Percentiles rank a stretch among this genome's conserved stretches.
These are phyloP conservation scores for Tuber brumale DNA, from an alignment of 495 filamentous ascomycete species.

Conservation along the genomic window DNA sequence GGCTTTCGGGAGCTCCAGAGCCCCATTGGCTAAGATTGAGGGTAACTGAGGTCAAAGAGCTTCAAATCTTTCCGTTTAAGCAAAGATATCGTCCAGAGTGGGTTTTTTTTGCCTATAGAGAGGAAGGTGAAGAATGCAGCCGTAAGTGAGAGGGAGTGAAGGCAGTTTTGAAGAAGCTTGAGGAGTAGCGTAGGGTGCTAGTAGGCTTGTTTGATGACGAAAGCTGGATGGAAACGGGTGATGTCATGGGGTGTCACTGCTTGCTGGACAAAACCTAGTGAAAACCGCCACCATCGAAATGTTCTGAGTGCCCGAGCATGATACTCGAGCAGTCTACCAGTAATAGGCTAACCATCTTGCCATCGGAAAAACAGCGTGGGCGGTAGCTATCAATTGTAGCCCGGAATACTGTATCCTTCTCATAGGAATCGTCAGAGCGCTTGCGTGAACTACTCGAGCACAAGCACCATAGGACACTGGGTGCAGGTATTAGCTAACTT, in stretches of 20 bases:
- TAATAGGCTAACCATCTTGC: background rate
- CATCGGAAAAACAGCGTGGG: background rate
- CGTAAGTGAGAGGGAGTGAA: background rate
- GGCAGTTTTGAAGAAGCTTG: background rate
- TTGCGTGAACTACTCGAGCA: background rate
- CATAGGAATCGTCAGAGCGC: background rate
- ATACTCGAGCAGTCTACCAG: background rate
- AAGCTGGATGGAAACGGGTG: background rate
- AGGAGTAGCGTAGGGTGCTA: background rate
- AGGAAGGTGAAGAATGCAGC: background rate
- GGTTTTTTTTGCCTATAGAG: background rate
- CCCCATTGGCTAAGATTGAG: slow-evolving; percentile 18
- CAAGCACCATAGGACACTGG: background rate
- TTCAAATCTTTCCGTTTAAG: background rate
- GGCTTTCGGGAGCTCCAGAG: slow-evolving; percentile 52
- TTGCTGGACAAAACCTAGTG: background rate
- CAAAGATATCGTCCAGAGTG: background rate
- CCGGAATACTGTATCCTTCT: background rate
- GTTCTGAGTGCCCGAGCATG: background rate
- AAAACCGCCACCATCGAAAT: background rate
- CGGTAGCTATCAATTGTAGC: background rate
- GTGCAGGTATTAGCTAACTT: background rate
- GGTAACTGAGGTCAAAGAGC: background rate
- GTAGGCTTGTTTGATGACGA: background rate
- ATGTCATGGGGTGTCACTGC: background rate